These are phyloP conservation scores for Arthrobotrys entomopaga DNA, from an alignment of 2,329 filamentous ascomycete species.

Conservation along the genomic window DNA sequence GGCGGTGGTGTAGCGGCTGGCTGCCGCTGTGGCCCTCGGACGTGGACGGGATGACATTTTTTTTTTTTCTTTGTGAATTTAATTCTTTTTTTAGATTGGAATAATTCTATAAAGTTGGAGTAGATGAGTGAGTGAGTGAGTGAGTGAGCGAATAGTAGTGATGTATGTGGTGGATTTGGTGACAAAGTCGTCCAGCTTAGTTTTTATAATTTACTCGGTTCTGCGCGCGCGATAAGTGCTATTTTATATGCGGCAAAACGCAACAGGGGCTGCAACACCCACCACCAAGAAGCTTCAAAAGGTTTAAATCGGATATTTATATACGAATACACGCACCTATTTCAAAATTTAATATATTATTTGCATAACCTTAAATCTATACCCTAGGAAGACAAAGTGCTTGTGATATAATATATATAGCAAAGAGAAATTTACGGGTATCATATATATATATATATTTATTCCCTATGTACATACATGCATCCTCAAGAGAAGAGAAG, in stretches of 20 bases:
- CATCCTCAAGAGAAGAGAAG: conserved; percentile 25
- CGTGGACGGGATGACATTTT: conserved; percentile 36
- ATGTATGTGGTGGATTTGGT: background rate
- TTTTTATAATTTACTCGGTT: background rate
- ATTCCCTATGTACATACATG: conserved; percentile 44
- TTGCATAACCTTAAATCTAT: too few species aligned
- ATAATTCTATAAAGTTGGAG: background rate
- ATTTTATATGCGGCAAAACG: conserved; percentile 12
- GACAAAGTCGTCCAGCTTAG: background rate
- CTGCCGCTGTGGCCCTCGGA: conserved; percentile 42
- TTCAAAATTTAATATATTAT: too few species aligned
- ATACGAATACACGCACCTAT: too few species aligned
- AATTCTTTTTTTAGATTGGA: background rate
- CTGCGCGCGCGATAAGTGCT: background rate
- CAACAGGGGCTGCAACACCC: background rate
- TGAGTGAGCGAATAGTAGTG: background rate
- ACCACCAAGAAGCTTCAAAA: too few species aligned
- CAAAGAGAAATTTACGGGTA: conserved; percentile 26
- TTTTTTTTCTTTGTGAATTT: background rate
- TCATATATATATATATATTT: too few species aligned
- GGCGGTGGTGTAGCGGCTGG: conserved; percentile 46
- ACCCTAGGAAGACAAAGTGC: too few species aligned
- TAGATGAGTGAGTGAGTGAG: background rate
- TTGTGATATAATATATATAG: too few species aligned
- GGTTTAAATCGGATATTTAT: too few species aligned